phyloP scores from a whole-genome alignment of 208 protist species.

The Vickermania spadyakhi region DNA sequence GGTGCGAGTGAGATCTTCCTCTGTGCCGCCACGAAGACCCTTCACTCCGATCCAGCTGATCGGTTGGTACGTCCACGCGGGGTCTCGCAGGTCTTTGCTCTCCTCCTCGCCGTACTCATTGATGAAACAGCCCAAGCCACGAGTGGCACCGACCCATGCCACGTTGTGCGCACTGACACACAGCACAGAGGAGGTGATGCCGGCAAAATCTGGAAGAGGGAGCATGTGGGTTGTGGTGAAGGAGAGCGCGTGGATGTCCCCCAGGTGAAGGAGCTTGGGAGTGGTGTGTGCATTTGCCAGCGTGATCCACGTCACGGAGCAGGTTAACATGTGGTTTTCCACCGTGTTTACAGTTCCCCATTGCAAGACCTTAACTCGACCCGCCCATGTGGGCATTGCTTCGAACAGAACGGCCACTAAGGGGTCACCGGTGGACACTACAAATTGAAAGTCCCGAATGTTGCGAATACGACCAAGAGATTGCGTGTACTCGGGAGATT shows the following conservation, averaged over 20 bases:
- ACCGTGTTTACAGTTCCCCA: conserved; percentile 70
- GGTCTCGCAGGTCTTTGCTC: conserved; percentile 25
- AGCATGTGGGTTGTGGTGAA: conserved; percentile 77
- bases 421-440: conserved; percentile 64
- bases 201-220: conserved; percentile 44
- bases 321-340: conserved; percentile 71
- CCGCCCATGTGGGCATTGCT: conserved; percentile 67
- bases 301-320: conserved; percentile 65
- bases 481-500: conserved; percentile 21
- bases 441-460: conserved; percentile 82
- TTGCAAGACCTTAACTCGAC: conserved; percentile 73
- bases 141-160: conserved; percentile 70
- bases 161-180: conserved; percentile 66
- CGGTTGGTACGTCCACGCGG: conserved; percentile 29
- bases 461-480: conserved; percentile 51
- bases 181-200: conserved; percentile 60
- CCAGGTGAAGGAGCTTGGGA: conserved; percentile 53
- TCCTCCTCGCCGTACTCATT: conserved; percentile 72
- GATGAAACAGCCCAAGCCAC: conserved; percentile 63
- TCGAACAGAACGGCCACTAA: conserved; percentile 75
- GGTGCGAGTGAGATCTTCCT: conserved; percentile 35
- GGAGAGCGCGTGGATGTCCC: conserved; percentile 72
- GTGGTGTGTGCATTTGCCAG: conserved; percentile 29
- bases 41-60: conserved; percentile 26
- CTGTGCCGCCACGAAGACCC: conserved; percentile 4